A percentile compares a stretch with the other conserved stretches of the same genome.
Conservation (phyloP, 176 grass and related monocot species). For the Dactylis glomerata region DNA sequence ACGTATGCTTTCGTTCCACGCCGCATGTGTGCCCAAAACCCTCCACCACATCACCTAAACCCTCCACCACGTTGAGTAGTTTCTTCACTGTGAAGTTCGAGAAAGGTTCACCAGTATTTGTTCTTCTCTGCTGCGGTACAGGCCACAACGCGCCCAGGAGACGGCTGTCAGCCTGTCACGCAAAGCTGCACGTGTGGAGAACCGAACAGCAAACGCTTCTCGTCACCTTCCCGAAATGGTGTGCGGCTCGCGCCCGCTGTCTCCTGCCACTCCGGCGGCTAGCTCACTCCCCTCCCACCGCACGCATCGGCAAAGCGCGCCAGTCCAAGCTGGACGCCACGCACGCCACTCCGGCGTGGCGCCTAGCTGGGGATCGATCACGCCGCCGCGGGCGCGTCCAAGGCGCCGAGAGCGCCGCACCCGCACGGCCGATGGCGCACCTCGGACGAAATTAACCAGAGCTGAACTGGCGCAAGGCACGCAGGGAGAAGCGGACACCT, state of each 20-base stretch:
- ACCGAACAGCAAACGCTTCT: neutral
- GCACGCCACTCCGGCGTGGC: neutral
- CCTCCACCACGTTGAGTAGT: neutral
- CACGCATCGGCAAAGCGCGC: conserved; percentile 17
- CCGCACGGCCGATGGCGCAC: conserved; percentile 28
- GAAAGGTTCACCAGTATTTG: neutral
- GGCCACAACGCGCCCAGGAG: neutral
- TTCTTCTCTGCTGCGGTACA: neutral
- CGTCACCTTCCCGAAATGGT: neutral
- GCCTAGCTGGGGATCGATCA: neutral
- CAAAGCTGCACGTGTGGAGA: neutral
- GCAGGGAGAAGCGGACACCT: conserved; percentile 24
- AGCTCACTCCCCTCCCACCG: neutral
- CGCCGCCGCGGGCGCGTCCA: conserved; percentile 1
- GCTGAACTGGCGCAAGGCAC: conserved; percentile 45
- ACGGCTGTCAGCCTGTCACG: neutral
- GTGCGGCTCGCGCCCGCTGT: neutral
- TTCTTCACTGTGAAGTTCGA: neutral
- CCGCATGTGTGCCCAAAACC: neutral
- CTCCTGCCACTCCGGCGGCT: neutral
- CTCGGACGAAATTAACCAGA: conserved; percentile 41
- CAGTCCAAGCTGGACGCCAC: neutral
- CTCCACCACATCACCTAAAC: neutral
- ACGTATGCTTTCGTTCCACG: neutral
- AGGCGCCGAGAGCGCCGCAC: conserved; percentile 36